Evolutionary conservation across 2,329 filamentous ascomycete species (phyloP), one percentile per base, ranked within the genome.

Genomic region (Dothidotthia symphoricarpi): DNA sequence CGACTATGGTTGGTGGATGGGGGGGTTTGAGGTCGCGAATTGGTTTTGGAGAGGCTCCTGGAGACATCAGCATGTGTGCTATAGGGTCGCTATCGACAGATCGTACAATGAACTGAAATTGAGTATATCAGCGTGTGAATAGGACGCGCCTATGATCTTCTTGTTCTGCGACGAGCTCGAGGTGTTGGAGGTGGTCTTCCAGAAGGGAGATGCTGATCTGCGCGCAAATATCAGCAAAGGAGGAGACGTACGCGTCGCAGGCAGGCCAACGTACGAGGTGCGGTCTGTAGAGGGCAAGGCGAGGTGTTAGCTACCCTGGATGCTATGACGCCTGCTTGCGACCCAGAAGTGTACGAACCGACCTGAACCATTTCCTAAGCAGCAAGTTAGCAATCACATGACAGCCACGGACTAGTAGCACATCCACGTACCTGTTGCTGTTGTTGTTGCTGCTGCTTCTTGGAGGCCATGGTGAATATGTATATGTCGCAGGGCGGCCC

Each of bases 281-380:
- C 59, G 61, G 49, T 67, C 64, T 67, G 47, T 42, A 36, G 34
- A 42, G 40, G 43, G 46, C 36, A 41, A 45, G 47, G 45, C 47
- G 45, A 53, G 43, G 28, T 35, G 60, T 72, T 67, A 72, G 69
- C 66, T 63, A 47, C 48, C 49, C 48, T 44, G 34, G 34, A 47
- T 54, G 53, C 41, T 32, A 48, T 55, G 55, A 57, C 46, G 50
- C 47, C 43, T 49, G 50, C 26, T 34, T 45, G 49, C 45, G 52
- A 36, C 42, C 35, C 43, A 35, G 43, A 47, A 44, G 44, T 51
- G 47, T 53, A 85, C 83, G 78, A 84, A 97, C 93, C 91, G 76
- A 98, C 90, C 85, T 98, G 91, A 57, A 96, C 88, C 93, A 98
- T 98, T 78, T 98, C 93, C 88, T 97, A 75, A 6, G 33, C 22